Base-by-base conservation (phyloP, 257 asterid species). In the Marsdenia floribunda region DNA sequence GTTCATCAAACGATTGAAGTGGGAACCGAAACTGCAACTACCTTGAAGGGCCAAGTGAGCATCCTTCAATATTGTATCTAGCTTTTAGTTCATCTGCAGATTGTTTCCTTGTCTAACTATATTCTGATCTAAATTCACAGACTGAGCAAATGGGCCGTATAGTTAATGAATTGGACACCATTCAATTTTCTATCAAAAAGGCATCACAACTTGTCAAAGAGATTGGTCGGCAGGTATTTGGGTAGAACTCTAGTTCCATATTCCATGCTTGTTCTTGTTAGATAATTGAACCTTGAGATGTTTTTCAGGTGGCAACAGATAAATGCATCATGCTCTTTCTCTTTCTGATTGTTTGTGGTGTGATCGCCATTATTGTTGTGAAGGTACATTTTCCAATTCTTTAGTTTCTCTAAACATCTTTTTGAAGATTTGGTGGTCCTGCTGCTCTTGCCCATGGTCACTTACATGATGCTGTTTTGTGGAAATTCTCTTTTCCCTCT, bases 111-210 rank as follows among this genome's bases (percentile, higher is more conserved):
- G 38, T 76, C 76, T 64, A 54, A 81, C 69, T 76, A 59, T 61
- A 75, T 58, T 66, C 33, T 72, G 53, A 40, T 35, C 63, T 35
- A 3, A 59, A 71, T 52, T 64, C 77, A 7, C 85, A 92, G 99
- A 95, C 99, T 63, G 99, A 92, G n/a, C 99, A 92, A 89, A 95
- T 95, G 99, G 97, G 97, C n/a, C 97, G 99, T 76, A 81, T 92
- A 73, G 97, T 95, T 73, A 95, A 92, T 73, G 99, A 95, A 78
- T 88, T 95, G 75, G 98, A 95, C 78, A 95, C 98, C 18, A 95
- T 95, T 79, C 96, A 92, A 77, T 95, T 95, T 88, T 92, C 97
- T 73, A 81, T 95, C 6, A 95, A 95, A 82, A 95, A 95, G 82
- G 99, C 99, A 53, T 86, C 97, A 16, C 98, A 95, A 85, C 98